A percentile compares a stretch with the other conserved stretches of the same genome.
Evolutionary conservation across 2,329 filamentous ascomycete species (phyloP).

Genomic region (Dothideomycetes sp.): DNA sequence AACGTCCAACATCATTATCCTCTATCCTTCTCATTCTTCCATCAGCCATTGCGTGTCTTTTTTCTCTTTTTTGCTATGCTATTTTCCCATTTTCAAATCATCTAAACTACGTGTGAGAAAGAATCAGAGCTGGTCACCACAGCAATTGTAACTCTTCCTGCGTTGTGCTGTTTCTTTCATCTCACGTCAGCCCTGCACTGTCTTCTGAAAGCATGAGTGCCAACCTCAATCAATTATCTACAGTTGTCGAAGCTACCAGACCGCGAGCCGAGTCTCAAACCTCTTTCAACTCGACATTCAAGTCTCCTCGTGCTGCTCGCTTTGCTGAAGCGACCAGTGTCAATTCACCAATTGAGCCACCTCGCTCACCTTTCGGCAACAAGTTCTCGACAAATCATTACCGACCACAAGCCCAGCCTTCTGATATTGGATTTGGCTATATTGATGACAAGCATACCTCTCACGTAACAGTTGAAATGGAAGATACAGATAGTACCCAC

Average conservation of each 20-base stretch:
- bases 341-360: slow-evolving; percentile 61
- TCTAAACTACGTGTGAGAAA: neutral
- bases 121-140: slow-evolving; percentile 10
- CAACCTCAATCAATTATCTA: slow-evolving; percentile 10
- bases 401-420: slow-evolving; percentile 59
- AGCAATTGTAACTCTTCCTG: neutral
- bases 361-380: slow-evolving; percentile 49
- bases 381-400: slow-evolving; percentile 46
- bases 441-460: slow-evolving; percentile 52
- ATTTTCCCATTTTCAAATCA: neutral
- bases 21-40: neutral
- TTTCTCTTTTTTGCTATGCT: neutral
- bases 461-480: slow-evolving; percentile 42
- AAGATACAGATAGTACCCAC: slow-evolving; percentile 39
- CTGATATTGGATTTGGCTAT: slow-evolving; percentile 89
- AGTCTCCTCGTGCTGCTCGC: slow-evolving; percentile 63
- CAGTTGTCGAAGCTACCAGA: slow-evolving; percentile 13
- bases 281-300: slow-evolving; percentile 37
- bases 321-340: slow-evolving; percentile 75
- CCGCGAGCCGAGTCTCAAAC: slow-evolving; percentile 25
- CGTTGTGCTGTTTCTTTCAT: slow-evolving; percentile 10
- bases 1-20: slow-evolving; percentile 5
- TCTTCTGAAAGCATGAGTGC: slow-evolving; percentile 11
- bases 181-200: slow-evolving; percentile 15
- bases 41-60: neutral